These are phyloP conservation scores for Mitragyna speciosa DNA, from an alignment of 257 asterid species.

Conservation along the genomic window DNA sequence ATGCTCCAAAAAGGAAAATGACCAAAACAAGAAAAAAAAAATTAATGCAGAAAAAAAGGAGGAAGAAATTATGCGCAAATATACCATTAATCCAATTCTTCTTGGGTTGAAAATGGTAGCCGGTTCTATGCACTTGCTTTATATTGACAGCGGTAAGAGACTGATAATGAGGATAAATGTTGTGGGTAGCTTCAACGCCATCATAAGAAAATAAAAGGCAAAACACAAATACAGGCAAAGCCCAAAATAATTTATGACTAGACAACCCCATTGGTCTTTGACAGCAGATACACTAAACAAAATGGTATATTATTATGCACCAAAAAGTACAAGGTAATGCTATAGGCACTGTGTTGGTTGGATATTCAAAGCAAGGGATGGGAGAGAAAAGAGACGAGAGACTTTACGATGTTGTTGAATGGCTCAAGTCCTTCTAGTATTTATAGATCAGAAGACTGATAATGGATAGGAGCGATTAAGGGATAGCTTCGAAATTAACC, in stretches of 20 bases:
- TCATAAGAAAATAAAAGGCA: constrained; percentile 7
- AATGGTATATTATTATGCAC: not conserved
- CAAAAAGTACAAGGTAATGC: no score
- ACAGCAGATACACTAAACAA: not conserved
- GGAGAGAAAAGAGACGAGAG: not conserved
- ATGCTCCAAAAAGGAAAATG: not conserved
- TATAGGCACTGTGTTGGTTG: not conserved
- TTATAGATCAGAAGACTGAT: not conserved
- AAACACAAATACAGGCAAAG: constrained; percentile 15
- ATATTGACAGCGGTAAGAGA: not conserved
- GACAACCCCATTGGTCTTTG: constrained; percentile 15
- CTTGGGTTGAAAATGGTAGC: constrained; percentile 60
- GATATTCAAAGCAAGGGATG: not conserved
- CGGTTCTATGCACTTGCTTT: constrained; percentile 40
- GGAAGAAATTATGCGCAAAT: not conserved
- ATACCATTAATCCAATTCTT: constrained; percentile 58
- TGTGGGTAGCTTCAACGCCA: constrained; percentile 30
- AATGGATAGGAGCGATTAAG: not conserved
- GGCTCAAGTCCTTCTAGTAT: not conserved
- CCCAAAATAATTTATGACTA: not conserved
- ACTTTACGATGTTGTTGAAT: not conserved
- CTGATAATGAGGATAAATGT: constrained; percentile 23
- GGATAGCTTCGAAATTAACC: not conserved
- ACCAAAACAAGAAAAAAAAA: not conserved
- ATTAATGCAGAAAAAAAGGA: no score